These are phyloP conservation scores for Parathielavia hyrcaniae DNA, from an alignment of 495 filamentous ascomycete genomes.

Conservation along the genomic window DNA sequence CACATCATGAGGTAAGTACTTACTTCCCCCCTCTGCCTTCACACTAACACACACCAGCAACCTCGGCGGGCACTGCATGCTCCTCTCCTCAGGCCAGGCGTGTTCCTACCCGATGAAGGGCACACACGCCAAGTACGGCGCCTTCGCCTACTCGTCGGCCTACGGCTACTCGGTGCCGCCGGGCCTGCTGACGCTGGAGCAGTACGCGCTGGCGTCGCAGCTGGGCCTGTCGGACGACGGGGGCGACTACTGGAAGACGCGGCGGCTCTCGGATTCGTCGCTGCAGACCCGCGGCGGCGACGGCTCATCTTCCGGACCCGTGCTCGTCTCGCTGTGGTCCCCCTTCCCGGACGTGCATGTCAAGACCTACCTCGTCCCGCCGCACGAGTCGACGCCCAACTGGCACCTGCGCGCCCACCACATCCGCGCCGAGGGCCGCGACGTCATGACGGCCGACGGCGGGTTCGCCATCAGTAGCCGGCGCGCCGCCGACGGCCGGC, in stretches of 20 bases:
- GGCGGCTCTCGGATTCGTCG: constrained; percentile 52
- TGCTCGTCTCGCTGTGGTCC: constrained; percentile 61
- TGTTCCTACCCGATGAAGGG: constrained; percentile 75
- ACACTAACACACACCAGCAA: constrained; percentile 25
- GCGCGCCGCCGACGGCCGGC: constrained; percentile 51
- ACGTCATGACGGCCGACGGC: constrained; percentile 63
- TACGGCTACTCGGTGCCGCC: constrained; percentile 74
- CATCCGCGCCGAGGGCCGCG: constrained; percentile 47
- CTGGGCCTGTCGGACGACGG: constrained; percentile 71
- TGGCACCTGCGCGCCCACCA: constrained; percentile 65
- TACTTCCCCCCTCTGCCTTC: background rate
- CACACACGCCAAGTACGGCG: constrained; percentile 75
- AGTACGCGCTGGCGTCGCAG: constrained; percentile 66
- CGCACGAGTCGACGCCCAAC: constrained; percentile 46
- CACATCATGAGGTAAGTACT: constrained; percentile 56
- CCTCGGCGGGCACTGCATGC: constrained; percentile 60
- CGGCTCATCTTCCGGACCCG: constrained; percentile 41
- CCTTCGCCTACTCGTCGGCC: constrained; percentile 66
- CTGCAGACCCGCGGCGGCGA: constrained; percentile 47
- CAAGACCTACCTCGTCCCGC: constrained; percentile 58
- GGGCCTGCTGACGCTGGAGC: constrained; percentile 67
- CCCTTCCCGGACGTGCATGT: constrained; percentile 61
- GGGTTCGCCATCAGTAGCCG: constrained; percentile 64
- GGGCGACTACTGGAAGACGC: constrained; percentile 73
- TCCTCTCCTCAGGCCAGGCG: constrained; percentile 67